Percentiles rank a stretch among this genome's conserved stretches.
Conservation (phyloP, 2,329 filamentous ascomycete species). For the Aureobasidium lini region DNA sequence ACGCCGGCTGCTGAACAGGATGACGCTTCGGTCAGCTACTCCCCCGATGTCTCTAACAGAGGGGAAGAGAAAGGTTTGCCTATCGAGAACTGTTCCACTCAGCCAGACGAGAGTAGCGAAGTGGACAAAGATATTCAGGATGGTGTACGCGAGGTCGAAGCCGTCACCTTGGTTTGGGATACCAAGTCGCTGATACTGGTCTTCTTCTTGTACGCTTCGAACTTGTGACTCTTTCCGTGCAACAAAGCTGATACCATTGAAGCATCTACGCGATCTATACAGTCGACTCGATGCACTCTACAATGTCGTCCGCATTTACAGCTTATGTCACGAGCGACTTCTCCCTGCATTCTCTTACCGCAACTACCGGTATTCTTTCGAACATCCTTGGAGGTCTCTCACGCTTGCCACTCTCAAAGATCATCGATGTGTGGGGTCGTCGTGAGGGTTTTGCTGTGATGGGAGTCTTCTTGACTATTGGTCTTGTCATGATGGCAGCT, state of each 20-base stretch:
- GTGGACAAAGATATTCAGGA: constrained; percentile 24
- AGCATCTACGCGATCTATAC: constrained; percentile 43
- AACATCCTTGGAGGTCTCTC: constrained; percentile 52
- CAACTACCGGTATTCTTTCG: constrained; percentile 49
- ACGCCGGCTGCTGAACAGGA: no score
- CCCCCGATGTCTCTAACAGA: no score
- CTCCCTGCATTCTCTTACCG: constrained; percentile 45
- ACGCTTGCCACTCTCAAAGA: constrained; percentile 58
- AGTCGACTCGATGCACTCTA: constrained; percentile 38
- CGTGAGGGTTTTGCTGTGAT: constrained; percentile 54
- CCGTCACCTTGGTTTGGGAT: constrained; percentile 31
- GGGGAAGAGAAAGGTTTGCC: no score
- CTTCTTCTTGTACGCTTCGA: constrained; percentile 26
- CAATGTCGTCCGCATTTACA: constrained; percentile 34
- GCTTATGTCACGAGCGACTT: constrained; percentile 45
- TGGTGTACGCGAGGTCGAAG: constrained; percentile 30
- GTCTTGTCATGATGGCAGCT: constrained; percentile 58
- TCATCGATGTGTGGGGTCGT: constrained; percentile 60
- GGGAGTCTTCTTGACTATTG: constrained; percentile 43
- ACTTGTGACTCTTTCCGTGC: not conserved
- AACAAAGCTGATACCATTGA: not conserved
- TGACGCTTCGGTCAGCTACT: no score
- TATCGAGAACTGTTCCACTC: no score
- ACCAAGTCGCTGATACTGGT: constrained; percentile 25
- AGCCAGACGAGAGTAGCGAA: no score